A percentile compares a stretch with the other conserved stretches of the same genome.
Conservation (phyloP, 2,329 filamentous ascomycete species). For the Fusarium pseudocircinatum region DNA sequence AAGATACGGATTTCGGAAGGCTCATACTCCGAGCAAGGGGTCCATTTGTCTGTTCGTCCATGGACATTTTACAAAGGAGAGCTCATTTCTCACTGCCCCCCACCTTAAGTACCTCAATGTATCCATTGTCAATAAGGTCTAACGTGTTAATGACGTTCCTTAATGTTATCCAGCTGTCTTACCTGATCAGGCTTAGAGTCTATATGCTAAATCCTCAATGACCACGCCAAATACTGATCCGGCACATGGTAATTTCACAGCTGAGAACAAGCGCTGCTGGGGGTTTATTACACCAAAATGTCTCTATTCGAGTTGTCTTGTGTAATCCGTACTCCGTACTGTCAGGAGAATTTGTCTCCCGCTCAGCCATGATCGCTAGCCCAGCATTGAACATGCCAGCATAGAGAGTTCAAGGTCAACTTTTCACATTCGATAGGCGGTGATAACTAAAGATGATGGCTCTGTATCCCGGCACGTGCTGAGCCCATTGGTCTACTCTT, state of each 20-base stretch:
- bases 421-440: neutral
- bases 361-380: neutral
- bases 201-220: conserved; percentile 3
- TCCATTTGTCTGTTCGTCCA: neutral
- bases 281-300: neutral
- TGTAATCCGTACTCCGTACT: neutral
- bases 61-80: conserved; percentile 22
- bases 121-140: neutral
- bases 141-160: conserved; percentile 22
- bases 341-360: neutral
- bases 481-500: conserved; percentile 32
- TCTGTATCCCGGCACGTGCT: conserved; percentile 20
- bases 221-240: conserved; percentile 14
- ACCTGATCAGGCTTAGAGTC: conserved; percentile 30
- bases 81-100: conserved; percentile 37
- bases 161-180: conserved; percentile 11
- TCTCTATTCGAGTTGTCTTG: neutral
- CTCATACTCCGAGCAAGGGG: conserved; percentile 18
- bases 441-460: neutral
- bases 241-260: conserved; percentile 30
- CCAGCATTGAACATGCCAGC: neutral
- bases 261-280: conserved; percentile 16
- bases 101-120: conserved; percentile 24
- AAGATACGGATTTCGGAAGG: conserved; percentile 2
- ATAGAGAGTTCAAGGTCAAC: neutral